A percentile compares a stretch with the other conserved stretches of the same genome.
phyloP scores from a whole-genome alignment of 805 yeast species.

The Dipodascus geniculatus region DNA sequence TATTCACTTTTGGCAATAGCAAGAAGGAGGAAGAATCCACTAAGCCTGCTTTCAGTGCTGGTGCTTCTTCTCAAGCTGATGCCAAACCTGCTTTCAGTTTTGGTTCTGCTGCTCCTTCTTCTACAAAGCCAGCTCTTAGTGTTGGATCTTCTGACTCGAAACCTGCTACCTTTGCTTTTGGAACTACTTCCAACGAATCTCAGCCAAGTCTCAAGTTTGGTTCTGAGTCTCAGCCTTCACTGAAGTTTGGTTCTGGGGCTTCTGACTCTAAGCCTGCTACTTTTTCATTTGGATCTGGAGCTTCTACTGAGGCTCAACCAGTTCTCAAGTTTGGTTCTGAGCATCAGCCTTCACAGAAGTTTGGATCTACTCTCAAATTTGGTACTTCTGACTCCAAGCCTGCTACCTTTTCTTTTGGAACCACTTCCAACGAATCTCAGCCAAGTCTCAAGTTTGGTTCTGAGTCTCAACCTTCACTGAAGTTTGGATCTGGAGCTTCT shows the following conservation, averaged over 20 bases:
- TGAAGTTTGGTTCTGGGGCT: constrained; percentile 2
- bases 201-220: too few relatives aligned
- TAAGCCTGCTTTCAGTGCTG: background rate
- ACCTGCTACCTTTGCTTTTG: constrained; percentile 1
- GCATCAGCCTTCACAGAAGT: too few relatives aligned
- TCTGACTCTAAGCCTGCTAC: constrained; percentile 8
- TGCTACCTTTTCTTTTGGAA: too few relatives aligned
- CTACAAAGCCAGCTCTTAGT: background rate
- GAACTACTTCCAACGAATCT: constrained; percentile 4
- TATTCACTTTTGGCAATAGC: background rate
- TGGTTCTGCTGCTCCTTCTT: background rate
- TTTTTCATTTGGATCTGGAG: too few relatives aligned
- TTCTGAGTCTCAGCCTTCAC: too few relatives aligned
- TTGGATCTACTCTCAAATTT: too few relatives aligned
- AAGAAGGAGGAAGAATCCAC: background rate
- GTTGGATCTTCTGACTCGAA: background rate
- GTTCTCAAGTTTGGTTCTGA: too few relatives aligned
- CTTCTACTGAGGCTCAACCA: constrained; percentile 25
- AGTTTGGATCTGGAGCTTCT: too few relatives aligned
- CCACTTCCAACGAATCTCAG: too few relatives aligned
- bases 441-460: too few relatives aligned
- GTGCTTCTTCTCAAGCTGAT: background rate
- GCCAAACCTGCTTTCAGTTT: background rate
- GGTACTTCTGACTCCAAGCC: too few relatives aligned
- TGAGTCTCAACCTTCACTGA: too few relatives aligned